phyloP scores from a whole-genome alignment of 768 basidiomycete genomes.

The Boletus reticuloceps region DNA sequence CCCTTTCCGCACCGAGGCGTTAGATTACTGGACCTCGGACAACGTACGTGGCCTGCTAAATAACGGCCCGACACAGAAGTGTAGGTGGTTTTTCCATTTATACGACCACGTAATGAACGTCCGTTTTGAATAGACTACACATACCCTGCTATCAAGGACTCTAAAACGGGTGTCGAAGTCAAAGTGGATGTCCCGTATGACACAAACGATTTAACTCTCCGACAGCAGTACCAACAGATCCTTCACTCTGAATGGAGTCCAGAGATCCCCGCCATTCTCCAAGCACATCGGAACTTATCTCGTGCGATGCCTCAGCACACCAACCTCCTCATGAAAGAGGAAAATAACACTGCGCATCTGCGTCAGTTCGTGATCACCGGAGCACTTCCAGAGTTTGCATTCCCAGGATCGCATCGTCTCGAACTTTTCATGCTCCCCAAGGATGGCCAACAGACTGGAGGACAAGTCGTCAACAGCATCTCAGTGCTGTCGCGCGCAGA shows the following conservation, averaged over 20 bases:
- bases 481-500: conserved; percentile 10
- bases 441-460: no score
- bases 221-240: conserved; percentile 2
- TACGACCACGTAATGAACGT: neutral
- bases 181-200: conserved; percentile 15
- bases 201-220: neutral
- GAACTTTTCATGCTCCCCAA: conserved; percentile 8
- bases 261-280: neutral
- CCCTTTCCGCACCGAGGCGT: conserved; percentile 13
- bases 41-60: neutral
- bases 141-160: conserved; percentile 16
- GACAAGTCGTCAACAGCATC: conserved; percentile 12
- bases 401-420: conserved; percentile 17
- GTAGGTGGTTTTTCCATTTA: neutral
- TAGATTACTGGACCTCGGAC: conserved; percentile 17
- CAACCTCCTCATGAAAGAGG: conserved; percentile 5
- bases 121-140: conserved; percentile 14
- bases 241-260: conserved; percentile 4
- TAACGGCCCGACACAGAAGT: neutral
- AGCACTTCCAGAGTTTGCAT: conserved; percentile 17
- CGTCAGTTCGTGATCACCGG: conserved; percentile 9
- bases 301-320: neutral
- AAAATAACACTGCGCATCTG: neutral
- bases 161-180: neutral
- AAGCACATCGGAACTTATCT: neutral